Base-by-base conservation (phyloP, 192 early-diverging fungal genomes). In the Podila minutissima region DNA sequence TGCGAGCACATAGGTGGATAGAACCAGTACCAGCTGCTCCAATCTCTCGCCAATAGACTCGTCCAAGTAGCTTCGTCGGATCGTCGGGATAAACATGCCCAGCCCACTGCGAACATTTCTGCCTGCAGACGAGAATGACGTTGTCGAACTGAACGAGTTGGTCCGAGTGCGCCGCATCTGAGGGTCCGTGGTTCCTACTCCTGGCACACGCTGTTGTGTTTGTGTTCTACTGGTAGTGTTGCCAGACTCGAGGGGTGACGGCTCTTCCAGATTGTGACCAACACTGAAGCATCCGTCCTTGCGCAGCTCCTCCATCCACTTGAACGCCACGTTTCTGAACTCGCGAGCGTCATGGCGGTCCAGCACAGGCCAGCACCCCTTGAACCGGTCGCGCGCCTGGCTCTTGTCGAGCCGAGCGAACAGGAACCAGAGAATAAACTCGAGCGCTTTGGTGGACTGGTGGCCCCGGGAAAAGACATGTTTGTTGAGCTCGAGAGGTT, bases 291-390 rank as follows among this genome's bases (percentile, higher is more conserved):
- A 72, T 3, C 83, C 76, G 19, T 83, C 84, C 26, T 86, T 87
- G n/a, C 86, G 83, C 6, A 89, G 58, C 38, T 89, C 84, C 51
- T 92, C 91, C 8, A 92, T 74, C 88, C 88, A 88, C 53, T 86
- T 87, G 64, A 88, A 90, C 33, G 81, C 83, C 33, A 84, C 74
- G 17, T 86, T 77, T 22, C 91, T 84, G 55, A 92, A 90, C 26
- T 89, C 88, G 13, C 88, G 73, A 4, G 88, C 85, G 48, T 90
- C 86, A 28, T 78, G 75, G 26, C 86, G 81, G 59, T 88, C 88
- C 48, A 83, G 74, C 11, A 89, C 83, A 13, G 89, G 89, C 87
- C 88, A 91, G 71, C 86, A 87, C 2, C 68, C 68, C 60, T 83
- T 86, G 55, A 85, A 85, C 41, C 85, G 82, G 50, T 89, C 86